Conservation (phyloP, 1,284 basidiomycete species). For the Ustilago bromivora region DNA sequence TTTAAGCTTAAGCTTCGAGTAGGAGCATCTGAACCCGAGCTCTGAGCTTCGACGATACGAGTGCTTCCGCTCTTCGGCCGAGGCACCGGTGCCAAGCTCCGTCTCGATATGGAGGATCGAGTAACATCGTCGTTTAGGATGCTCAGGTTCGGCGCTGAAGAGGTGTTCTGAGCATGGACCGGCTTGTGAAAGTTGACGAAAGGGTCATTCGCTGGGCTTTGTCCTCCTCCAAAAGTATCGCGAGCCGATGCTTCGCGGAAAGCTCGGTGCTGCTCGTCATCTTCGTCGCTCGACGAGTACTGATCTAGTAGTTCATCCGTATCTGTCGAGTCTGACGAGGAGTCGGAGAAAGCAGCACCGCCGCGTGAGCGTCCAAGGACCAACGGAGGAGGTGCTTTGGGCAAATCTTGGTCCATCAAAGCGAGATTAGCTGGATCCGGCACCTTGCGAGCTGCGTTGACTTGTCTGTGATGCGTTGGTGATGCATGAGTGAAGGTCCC, state of each 20-base stretch:
- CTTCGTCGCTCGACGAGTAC: conserved; percentile 47
- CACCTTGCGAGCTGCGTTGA: conserved; percentile 13
- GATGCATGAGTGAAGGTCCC: conserved; percentile 19
- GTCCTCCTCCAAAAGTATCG: not conserved
- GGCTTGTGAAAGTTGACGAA: conserved; percentile 26
- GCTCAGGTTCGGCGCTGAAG: conserved; percentile 30
- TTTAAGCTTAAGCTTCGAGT: conserved; percentile 29
- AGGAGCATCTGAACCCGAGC: not conserved
- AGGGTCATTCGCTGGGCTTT: conserved; percentile 7
- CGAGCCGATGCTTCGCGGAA: conserved; percentile 23
- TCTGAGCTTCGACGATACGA: not conserved
- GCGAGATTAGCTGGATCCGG: conserved; percentile 39
- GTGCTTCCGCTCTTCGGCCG: not conserved
- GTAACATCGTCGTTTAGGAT: not conserved
- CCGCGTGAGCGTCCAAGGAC: conserved; percentile 51
- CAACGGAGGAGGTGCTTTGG: conserved; percentile 53
- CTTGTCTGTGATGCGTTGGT: conserved; percentile 1
- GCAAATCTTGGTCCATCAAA: conserved; percentile 35
- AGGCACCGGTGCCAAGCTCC: not conserved
- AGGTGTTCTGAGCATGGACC: conserved; percentile 32
- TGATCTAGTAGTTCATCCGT: conserved; percentile 39
- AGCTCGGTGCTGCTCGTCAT: conserved; percentile 38
- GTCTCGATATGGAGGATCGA: not conserved
- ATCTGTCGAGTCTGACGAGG: conserved; percentile 47
- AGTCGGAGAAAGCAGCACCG: conserved; percentile 55